Conservation (phyloP, 306 rosid genomes). For the Cicer cuneatum region DNA sequence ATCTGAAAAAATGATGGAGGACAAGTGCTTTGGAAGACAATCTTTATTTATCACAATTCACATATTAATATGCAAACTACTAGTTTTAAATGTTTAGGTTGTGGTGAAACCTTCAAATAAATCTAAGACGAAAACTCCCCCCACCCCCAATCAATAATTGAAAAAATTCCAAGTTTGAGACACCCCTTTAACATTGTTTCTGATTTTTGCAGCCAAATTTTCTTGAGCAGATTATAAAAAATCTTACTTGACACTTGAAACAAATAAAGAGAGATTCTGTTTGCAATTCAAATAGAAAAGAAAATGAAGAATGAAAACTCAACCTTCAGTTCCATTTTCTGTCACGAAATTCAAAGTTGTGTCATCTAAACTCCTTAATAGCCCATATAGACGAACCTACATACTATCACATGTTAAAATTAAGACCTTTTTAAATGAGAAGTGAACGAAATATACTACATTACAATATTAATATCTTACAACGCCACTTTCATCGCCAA, state of each 20-base stretch:
- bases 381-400: slow-evolving; percentile 79
- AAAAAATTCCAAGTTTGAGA: slow-evolving; percentile 28
- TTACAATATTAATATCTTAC: slow-evolving; percentile 51
- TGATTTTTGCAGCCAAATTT: slow-evolving; percentile 28
- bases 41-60: slow-evolving; percentile 1
- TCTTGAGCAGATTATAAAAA: slow-evolving; percentile 21
- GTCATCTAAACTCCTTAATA: slow-evolving; percentile 53
- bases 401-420: slow-evolving; percentile 45
- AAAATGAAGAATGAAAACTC: slow-evolving; percentile 33
- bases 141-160: neutral
- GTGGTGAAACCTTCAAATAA: slow-evolving; percentile 20
- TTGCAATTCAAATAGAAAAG: slow-evolving; percentile 35
- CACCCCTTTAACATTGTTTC: slow-evolving; percentile 23
- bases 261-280: slow-evolving; percentile 26
- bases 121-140: neutral
- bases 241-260: slow-evolving; percentile 28
- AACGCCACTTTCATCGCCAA: slow-evolving; percentile 75
- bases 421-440: slow-evolving; percentile 35
- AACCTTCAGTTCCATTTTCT: slow-evolving; percentile 72
- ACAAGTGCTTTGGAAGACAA: neutral
- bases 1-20: neutral
- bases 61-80: slow-evolving; percentile 15
- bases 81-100: slow-evolving; percentile 11
- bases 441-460: slow-evolving; percentile 19
- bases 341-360: slow-evolving; percentile 59